Conservation (phyloP, 2,329 filamentous ascomycete species). For the Claviceps digitariae region DNA sequence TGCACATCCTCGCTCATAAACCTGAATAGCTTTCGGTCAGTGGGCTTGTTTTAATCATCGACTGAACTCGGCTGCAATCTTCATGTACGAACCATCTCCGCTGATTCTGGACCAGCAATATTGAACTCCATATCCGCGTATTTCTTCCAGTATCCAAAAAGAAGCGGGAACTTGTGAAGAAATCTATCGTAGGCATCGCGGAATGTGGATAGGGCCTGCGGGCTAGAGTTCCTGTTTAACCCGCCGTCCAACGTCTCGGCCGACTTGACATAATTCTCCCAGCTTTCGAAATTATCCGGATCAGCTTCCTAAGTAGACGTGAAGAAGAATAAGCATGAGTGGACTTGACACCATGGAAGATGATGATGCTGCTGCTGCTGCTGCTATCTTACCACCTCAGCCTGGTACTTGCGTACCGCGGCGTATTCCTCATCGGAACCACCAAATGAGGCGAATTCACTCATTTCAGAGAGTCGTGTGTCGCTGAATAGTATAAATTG, state of each 20-base stretch:
- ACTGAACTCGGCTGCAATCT: background rate
- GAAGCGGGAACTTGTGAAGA: constrained; percentile 82
- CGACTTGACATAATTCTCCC: constrained; percentile 81
- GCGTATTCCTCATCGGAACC: constrained; percentile 68
- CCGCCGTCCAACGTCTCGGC: constrained; percentile 82
- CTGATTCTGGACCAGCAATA: constrained; percentile 90
- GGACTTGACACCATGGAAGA: background rate
- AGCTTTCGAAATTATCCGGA: constrained; percentile 82
- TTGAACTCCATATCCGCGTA: constrained; percentile 97
- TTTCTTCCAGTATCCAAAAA: constrained; percentile 99
- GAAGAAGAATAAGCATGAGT: constrained; percentile 4
- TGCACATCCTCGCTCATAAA: constrained; percentile 89
- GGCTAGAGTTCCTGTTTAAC: constrained; percentile 91
- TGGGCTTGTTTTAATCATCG: background rate
- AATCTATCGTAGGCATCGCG: constrained; percentile 86
- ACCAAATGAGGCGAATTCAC: constrained; percentile 56
- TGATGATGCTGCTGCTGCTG: background rate
- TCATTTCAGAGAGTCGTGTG: constrained; percentile 35
- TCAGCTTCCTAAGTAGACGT: constrained; percentile 40
- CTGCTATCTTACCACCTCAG: constrained; percentile 50
- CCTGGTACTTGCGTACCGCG: constrained; percentile 66
- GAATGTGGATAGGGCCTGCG: constrained; percentile 76
- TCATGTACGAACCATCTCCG: constrained; percentile 64
- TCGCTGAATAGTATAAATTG: background rate
- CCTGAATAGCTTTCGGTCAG: constrained; percentile 31